phyloP scores from a whole-genome alignment of 176 grass and related monocot genomes.

The Stipa capillata region DNA sequence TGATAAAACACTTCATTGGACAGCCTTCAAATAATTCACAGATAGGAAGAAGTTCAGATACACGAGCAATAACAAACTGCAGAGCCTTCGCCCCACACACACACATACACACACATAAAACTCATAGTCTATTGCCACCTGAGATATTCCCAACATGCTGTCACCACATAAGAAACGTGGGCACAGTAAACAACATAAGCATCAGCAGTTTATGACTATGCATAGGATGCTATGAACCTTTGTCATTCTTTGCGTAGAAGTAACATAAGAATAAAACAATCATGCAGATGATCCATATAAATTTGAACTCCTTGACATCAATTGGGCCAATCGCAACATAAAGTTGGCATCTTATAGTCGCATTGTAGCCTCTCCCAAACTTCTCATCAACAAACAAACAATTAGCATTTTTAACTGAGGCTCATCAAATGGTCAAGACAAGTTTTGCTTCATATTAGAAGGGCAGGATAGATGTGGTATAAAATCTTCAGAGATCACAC shows the following conservation, averaged over 20 bases:
- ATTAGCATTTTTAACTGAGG: neutral
- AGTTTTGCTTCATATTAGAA: neutral
- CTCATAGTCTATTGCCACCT: neutral
- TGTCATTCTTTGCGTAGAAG: neutral
- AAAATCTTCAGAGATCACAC: neutral
- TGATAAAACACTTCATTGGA: neutral
- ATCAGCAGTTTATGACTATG: neutral
- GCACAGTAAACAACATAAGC: neutral
- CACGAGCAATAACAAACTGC: neutral
- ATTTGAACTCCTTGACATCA: neutral
- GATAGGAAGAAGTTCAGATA: neutral
- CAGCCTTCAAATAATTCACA: neutral
- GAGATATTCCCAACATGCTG: neutral
- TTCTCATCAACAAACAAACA: neutral
- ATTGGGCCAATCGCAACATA: neutral
- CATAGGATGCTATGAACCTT: neutral
- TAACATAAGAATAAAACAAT: neutral
- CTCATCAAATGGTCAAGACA: neutral
- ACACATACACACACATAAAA: too few relatives aligned
- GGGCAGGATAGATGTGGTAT: neutral
- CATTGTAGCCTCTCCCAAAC: neutral
- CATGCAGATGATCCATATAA: neutral
- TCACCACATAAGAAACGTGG: neutral
- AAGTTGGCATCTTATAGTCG: neutral
- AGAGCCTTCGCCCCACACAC: neutral